These are phyloP conservation scores for Medicago lupulina DNA, from an alignment of 306 rosid genomes.

Conservation along the genomic window DNA sequence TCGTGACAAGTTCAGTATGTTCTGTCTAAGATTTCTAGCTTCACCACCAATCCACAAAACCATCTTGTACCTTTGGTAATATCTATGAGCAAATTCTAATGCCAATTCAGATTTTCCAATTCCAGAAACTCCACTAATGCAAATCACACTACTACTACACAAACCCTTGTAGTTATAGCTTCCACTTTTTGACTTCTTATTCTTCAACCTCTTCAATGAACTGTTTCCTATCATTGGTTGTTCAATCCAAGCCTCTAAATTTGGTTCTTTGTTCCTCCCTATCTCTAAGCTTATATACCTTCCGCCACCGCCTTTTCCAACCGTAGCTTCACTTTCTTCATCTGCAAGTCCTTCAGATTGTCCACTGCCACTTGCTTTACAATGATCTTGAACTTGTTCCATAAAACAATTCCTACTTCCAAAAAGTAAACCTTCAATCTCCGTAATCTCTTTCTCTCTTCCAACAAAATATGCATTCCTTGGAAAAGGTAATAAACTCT, in stretches of 20 bases:
- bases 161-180: constrained; percentile 55
- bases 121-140: constrained; percentile 82
- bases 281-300: constrained; percentile 74
- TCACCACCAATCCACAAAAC: constrained; percentile 94
- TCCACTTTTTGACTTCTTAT: constrained; percentile 72
- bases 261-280: constrained; percentile 69
- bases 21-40: constrained; percentile 77
- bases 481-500: constrained; percentile 64
- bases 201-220: constrained; percentile 63
- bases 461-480: constrained; percentile 73
- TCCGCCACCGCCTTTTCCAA: constrained; percentile 54
- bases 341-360: constrained; percentile 89
- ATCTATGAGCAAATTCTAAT: constrained; percentile 75
- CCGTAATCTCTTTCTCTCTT: constrained; percentile 79
- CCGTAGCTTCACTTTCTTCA: constrained; percentile 67
- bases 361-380: constrained; percentile 57
- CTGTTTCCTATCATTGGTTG: constrained; percentile 66
- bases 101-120: constrained; percentile 88
- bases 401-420: constrained; percentile 50
- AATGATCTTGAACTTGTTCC: constrained; percentile 56
- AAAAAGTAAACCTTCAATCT: constrained; percentile 69
- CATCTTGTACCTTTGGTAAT: constrained; percentile 78
- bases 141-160: constrained; percentile 64
- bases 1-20: constrained; percentile 72
- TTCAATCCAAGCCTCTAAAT: constrained; percentile 72